Base-by-base conservation (phyloP, 129 eudicot species). In the Flaveria brownii region DNA sequence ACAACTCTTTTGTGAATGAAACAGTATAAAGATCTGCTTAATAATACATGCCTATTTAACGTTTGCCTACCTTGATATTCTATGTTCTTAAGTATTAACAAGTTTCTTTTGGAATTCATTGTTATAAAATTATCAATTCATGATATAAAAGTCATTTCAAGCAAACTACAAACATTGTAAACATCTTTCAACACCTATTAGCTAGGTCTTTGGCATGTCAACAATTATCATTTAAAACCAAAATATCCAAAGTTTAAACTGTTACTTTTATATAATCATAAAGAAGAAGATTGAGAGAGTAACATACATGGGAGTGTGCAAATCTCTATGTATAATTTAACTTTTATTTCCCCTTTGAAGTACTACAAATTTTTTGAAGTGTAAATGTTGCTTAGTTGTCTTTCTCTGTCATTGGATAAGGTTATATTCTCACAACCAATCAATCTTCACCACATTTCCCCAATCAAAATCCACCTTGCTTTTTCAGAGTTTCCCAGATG, bases 371-470 rank as follows among this genome's bases (percentile, higher is more conserved):
- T n/a, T 54, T 45, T 66, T 70, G 55, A 67, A 50, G 81, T 71
- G 77, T 75, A 70, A 50, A 42, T 56, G 63, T 51, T 51, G 80
- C 83, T 81, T 81, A 77, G 85, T 77, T 73, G 83, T 72, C 83
- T 68, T 60, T 81, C 70, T 65, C 78, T 66, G 72, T 47, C 71
- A 77, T 75, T 84, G 88, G 91, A 87, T 84, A 84, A 84, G 88
- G 84, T 79, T 77, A 80, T 67, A 69, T 73, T 77, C 77, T 43
- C 25, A 51, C 81, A 82, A 61, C 89, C 89, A 86, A 86, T 86
- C 83, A 63, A 65, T 77, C 28, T 18, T 47, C 81, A 76, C 85
- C 85, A 86, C 83, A 59, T 86, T 80, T 76, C 60, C 63, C 90
- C 84, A 83, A 64, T 83, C 75, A 83, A 12, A 77, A 26, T 50